Percentiles rank a stretch among this genome's conserved stretches.
Evolutionary conservation across 192 early-diverging fungal genomes (phyloP).

Genomic region (Umbelopsis isabellina): DNA sequence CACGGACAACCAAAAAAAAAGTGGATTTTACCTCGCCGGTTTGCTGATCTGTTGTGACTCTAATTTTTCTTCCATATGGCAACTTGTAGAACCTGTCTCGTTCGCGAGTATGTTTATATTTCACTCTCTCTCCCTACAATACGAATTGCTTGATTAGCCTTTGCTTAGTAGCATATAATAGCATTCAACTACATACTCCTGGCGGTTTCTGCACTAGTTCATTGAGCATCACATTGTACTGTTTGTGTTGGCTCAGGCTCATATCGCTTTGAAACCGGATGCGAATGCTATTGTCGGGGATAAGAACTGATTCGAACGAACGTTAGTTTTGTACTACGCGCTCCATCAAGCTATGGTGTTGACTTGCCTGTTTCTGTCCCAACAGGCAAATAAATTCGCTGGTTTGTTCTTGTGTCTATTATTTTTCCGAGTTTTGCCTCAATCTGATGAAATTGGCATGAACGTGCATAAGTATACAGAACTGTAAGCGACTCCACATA

Average conservation of each 20-base stretch:
- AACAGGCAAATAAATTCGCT: constrained; percentile 67
- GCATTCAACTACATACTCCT: constrained; percentile 33
- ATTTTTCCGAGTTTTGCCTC: constrained; percentile 91
- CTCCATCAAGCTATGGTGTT: not conserved
- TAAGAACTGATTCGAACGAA: constrained; percentile 32
- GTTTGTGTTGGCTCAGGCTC: constrained; percentile 82
- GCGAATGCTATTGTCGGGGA: constrained; percentile 27
- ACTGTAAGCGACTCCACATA: constrained; percentile 15
- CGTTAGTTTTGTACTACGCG: constrained; percentile 7
- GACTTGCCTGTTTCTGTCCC: constrained; percentile 61
- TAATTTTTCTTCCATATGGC: constrained; percentile 38
- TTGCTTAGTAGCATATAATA: not conserved
- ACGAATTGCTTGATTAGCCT: not conserved
- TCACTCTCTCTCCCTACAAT: constrained; percentile 52
- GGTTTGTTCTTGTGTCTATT: constrained; percentile 63
- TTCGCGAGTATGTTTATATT: constrained; percentile 77
- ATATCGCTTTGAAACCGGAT: constrained; percentile 85
- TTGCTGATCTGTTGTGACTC: constrained; percentile 71
- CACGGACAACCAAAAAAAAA: too few species aligned
- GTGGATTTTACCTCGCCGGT: constrained; percentile 50
- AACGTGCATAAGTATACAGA: constrained; percentile 16
- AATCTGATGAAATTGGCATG: constrained; percentile 57
- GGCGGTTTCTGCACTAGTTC: constrained; percentile 62
- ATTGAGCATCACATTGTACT: constrained; percentile 85
- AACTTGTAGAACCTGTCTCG: constrained; percentile 69